Percentiles rank a stretch among this genome's conserved stretches.
phyloP scores from a whole-genome alignment of 257 asterid species.

The Gentiana macrophylla region DNA sequence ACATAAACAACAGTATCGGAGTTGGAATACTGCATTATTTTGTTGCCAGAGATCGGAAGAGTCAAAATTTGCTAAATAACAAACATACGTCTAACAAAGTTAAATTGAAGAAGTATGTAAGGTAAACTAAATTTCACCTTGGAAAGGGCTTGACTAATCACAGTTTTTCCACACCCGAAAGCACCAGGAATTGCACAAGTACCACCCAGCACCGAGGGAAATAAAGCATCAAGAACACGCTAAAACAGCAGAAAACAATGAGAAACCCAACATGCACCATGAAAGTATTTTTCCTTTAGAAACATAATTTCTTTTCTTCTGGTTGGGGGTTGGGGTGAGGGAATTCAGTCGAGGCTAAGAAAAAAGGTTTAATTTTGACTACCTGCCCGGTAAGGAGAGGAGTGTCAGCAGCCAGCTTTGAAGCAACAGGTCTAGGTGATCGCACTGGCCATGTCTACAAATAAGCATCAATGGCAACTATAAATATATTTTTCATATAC shows the following conservation, averaged over 20 bases:
- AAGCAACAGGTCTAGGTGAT: conserved; percentile 93
- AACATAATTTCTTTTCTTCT: too few relatives aligned
- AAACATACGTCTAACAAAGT: neutral
- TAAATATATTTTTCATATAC: conserved; percentile 3
- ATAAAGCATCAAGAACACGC: conserved; percentile 99
- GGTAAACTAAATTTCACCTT: conserved; percentile 41
- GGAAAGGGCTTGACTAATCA: conserved; percentile 98
- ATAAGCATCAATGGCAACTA: conserved; percentile 10
- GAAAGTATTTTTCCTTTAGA: too few relatives aligned
- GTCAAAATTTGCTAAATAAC: conserved; percentile 6
- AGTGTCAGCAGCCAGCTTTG: conserved; percentile 96
- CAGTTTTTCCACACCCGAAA: conserved; percentile 99
- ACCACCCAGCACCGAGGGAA: conserved; percentile 99
- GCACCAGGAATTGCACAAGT: conserved; percentile 99
- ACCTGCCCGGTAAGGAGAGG: conserved; percentile 99
- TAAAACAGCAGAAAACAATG: conserved; percentile 26
- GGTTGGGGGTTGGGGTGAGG: too few relatives aligned
- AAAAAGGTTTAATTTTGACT: conserved; percentile 8
- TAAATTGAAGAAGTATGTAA: neutral
- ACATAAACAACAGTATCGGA: conserved; percentile 96
- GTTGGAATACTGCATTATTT: conserved; percentile 79
- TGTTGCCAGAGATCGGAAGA: conserved; percentile 9
- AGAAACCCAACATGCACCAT: conserved; percentile 7
- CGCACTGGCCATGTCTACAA: conserved; percentile 96
- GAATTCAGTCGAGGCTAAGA: neutral